phyloP scores from a whole-genome alignment of 192 early-diverging fungal genomes.

The Backusella tuberculispora region DNA sequence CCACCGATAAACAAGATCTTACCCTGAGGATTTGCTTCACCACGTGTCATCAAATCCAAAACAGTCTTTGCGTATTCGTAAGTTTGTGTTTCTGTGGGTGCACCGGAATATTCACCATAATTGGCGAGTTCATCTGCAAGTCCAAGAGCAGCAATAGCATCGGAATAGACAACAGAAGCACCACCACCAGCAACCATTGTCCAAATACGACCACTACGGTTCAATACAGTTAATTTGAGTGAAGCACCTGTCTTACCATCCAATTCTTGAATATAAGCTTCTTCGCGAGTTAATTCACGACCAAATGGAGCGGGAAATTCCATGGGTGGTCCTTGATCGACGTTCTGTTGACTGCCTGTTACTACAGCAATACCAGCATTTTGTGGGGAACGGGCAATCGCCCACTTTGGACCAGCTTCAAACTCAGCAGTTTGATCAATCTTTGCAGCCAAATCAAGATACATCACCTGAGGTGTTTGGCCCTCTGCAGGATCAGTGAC shows the following conservation, averaged over 20 bases:
- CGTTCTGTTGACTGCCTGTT: slow-evolving; percentile 39
- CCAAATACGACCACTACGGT: slow-evolving; percentile 97
- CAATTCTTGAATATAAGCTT: slow-evolving; percentile 96
- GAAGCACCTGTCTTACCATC: slow-evolving; percentile 98
- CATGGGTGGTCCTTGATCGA: slow-evolving; percentile 85
- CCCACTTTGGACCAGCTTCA: slow-evolving; percentile 95
- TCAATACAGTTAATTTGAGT: slow-evolving; percentile 96
- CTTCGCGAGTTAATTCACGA: slow-evolving; percentile 93
- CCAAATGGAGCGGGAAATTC: slow-evolving; percentile 98
- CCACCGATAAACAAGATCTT: slow-evolving; percentile 98
- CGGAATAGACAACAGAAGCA: slow-evolving; percentile 96
- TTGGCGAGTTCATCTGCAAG: slow-evolving; percentile 95
- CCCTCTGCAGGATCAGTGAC: slow-evolving; percentile 72
- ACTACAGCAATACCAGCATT: slow-evolving; percentile 42
- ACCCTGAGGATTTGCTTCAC: slow-evolving; percentile 77
- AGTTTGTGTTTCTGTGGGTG: slow-evolving; percentile 96
- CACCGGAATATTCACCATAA: slow-evolving; percentile 99
- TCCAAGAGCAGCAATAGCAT: slow-evolving; percentile 95
- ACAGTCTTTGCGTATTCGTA: slow-evolving; percentile 99
- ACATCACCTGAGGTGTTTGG: slow-evolving; percentile 75
- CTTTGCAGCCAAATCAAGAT: slow-evolving; percentile 97
- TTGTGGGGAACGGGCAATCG: slow-evolving; percentile 73
- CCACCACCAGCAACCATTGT: slow-evolving; percentile 99
- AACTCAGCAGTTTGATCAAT: slow-evolving; percentile 98
- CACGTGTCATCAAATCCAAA: slow-evolving; percentile 96